Conservation (phyloP, 139 green algal genomes). For the Volvox africanus region DNA sequence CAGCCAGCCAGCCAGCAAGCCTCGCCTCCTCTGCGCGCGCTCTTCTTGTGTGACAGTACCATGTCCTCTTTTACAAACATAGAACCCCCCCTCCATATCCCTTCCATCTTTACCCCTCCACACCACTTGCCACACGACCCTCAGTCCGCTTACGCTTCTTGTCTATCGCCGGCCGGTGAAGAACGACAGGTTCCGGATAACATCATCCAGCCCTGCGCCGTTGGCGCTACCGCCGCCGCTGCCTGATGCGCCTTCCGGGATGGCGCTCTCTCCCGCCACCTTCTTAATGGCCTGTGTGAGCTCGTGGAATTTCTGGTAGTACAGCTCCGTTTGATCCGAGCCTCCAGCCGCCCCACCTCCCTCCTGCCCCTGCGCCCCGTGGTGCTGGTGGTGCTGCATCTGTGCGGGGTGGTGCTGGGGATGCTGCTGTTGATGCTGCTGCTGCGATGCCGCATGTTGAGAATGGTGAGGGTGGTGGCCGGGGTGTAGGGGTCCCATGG, state of each 20-base stretch:
- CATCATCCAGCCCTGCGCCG: background rate
- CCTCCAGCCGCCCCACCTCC: background rate
- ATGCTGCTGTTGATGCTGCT: background rate
- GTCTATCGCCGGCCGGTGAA: constrained; percentile 2
- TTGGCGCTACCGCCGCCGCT: background rate
- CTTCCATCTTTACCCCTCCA: no score
- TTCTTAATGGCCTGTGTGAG: constrained; percentile 1
- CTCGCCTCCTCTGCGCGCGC: no score
- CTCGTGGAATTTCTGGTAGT: constrained; percentile 36
- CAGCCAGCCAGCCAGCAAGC: no score
- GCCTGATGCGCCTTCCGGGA: background rate
- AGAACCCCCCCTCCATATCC: no score
- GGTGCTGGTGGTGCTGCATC: background rate
- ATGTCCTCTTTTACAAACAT: no score
- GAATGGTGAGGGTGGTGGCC: background rate
- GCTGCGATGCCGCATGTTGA: background rate
- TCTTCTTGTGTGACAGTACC: no score
- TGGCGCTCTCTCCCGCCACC: background rate
- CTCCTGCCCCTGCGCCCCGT: background rate
- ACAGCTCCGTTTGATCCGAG: background rate
- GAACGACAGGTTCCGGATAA: background rate
- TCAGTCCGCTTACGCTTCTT: no score
- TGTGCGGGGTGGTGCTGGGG: background rate
- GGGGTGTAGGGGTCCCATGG: no score
- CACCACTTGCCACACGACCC: no score